Percentiles rank a stretch among this genome's conserved stretches.
phyloP scores from a whole-genome alignment of 495 filamentous ascomycete genomes.

The Geoglossum glabrum region DNA sequence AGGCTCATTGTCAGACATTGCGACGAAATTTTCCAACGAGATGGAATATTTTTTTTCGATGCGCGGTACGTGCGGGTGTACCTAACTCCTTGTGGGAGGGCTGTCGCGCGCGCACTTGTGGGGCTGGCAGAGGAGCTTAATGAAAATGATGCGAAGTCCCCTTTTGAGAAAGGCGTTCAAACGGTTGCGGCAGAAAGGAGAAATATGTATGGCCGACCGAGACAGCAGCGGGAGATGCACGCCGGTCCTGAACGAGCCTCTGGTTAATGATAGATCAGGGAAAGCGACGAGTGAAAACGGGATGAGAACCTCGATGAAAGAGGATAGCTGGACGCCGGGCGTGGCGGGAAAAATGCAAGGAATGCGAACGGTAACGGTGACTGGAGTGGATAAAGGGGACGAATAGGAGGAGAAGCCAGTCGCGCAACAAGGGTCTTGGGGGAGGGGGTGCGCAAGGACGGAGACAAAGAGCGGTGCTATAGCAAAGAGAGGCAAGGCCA shows the following conservation, averaged over 20 bases:
- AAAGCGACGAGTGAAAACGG: slow-evolving; percentile 3
- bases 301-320: slow-evolving; percentile 3
- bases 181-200: slow-evolving; percentile 1
- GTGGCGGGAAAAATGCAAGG: slow-evolving; percentile 5
- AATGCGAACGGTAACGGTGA: slow-evolving; percentile 2
- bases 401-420: neutral
- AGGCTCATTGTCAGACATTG: slow-evolving; percentile 18
- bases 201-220: slow-evolving; percentile 1
- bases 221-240: slow-evolving; percentile 2
- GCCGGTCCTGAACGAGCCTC: slow-evolving; percentile 2
- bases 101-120: slow-evolving; percentile 2
- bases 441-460: neutral
- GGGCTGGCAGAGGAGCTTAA: neutral
- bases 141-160: neutral
- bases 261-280: slow-evolving; percentile 4
- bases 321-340: slow-evolving; percentile 1
- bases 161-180: slow-evolving; percentile 1
- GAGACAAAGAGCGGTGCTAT: neutral
- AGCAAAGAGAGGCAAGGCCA: slow-evolving; percentile 1
- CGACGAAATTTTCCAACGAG: neutral
- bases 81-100: slow-evolving; percentile 4
- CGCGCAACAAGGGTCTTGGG: neutral
- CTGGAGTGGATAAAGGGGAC: neutral
- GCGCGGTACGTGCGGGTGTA: slow-evolving; percentile 1
- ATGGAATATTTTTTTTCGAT: neutral